A percentile compares a stretch with the other conserved stretches of the same genome.
These are phyloP conservation scores for Lineolata rhizophorae DNA, from an alignment of 495 filamentous ascomycete genomes.

Conservation along the genomic window DNA sequence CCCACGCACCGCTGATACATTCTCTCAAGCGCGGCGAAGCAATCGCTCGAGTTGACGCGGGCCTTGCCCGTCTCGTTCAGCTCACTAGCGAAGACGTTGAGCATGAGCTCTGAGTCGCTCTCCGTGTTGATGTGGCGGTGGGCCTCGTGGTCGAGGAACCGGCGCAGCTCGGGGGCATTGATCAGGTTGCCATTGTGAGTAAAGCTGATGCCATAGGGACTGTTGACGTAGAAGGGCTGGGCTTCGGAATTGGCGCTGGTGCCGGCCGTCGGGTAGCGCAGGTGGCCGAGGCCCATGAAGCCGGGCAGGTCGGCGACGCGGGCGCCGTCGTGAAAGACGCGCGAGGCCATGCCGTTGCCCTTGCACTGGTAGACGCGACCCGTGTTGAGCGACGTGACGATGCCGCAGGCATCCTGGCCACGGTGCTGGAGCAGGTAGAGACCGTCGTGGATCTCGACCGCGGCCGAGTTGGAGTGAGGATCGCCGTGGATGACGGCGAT, in stretches of 20 bases:
- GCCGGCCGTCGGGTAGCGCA: conserved; percentile 81
- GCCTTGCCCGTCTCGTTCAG: conserved; percentile 91
- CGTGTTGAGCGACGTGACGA: conserved; percentile 53
- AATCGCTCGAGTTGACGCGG: conserved; percentile 75
- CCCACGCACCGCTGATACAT: conserved; percentile 66
- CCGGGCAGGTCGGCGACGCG: conserved; percentile 61
- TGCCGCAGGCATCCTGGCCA: conserved; percentile 84
- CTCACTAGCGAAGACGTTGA: conserved; percentile 88
- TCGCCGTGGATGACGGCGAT: conserved; percentile 62
- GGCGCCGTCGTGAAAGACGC: conserved; percentile 64
- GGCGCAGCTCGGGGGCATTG: conserved; percentile 63
- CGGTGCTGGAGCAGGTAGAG: conserved; percentile 72
- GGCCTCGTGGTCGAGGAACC: conserved; percentile 66
- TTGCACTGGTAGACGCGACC: conserved; percentile 80
- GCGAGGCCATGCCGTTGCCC: conserved; percentile 77
- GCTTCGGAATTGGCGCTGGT: conserved; percentile 63
- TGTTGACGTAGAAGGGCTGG: conserved; percentile 87
- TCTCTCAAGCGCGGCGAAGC: conserved; percentile 52
- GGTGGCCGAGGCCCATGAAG: conserved; percentile 73
- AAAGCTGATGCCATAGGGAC: conserved; percentile 56
- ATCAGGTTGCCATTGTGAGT: conserved; percentile 84
- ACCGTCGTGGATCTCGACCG: conserved; percentile 69
- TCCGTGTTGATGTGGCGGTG: conserved; percentile 96
- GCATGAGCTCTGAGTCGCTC: conserved; percentile 81
- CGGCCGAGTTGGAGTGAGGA: conserved; percentile 34